Evolutionary conservation across 371 early-diverging fungal genomes (phyloP).

Genomic region (Mortierella sp.): DNA sequence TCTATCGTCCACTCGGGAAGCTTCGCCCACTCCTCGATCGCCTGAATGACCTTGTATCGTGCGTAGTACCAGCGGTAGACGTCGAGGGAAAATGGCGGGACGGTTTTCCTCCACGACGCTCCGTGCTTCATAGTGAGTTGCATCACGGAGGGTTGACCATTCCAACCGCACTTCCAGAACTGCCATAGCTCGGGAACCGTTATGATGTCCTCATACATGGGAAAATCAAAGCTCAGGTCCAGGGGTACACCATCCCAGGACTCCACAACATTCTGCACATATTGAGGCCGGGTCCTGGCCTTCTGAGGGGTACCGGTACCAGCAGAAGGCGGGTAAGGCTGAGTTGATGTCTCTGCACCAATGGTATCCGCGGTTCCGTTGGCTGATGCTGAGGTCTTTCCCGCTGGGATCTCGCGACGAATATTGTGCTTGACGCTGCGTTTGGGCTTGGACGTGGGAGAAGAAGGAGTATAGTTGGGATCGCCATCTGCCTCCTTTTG

Average conservation of each 20-base stretch:
- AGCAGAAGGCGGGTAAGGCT: neutral
- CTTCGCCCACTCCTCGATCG: neutral
- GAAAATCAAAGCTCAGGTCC: neutral
- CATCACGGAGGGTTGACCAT: neutral
- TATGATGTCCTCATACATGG: neutral
- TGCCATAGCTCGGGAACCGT: neutral
- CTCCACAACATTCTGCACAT: neutral
- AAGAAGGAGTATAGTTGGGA: too few relatives aligned
- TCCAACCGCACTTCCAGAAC: neutral
- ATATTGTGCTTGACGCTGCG: too few relatives aligned
- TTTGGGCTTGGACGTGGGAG: too few relatives aligned
- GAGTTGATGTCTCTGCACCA: neutral
- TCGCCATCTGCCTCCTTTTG: too few relatives aligned
- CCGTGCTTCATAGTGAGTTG: neutral
- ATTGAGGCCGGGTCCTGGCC: neutral
- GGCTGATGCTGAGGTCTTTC: too few relatives aligned
- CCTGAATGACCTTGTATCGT: neutral
- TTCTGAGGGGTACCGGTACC: neutral
- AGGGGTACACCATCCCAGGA: neutral
- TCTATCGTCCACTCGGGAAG: neutral
- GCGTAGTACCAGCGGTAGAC: neutral
- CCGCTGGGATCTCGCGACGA: too few relatives aligned
- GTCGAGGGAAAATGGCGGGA: neutral
- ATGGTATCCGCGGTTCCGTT: neutral
- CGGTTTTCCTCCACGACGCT: neutral